Evolutionary conservation across 169 alveolate species (phyloP), one percentile per base, ranked within the genome.

Genomic region (Plasmodium reichenowi): DNA sequence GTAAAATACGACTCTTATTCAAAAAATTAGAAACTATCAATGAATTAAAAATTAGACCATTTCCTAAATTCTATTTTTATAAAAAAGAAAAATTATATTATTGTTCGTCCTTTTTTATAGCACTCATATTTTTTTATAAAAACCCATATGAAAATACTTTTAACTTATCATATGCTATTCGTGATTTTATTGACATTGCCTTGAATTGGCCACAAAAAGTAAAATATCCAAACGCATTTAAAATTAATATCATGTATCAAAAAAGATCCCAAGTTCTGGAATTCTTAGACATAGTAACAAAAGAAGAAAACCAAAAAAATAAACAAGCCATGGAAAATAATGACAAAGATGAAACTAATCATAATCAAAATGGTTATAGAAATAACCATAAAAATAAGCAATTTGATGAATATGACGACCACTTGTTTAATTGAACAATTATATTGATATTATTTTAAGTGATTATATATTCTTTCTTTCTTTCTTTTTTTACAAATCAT

Each of bases 31-130:
- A 95, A 74, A 80, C 93, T 2, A 88, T 95, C 50, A 93, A 90
- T 60, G 93, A 94, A 72, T 93, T 94, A 29, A 94, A 78, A 47
- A 94, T 95, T 22, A 89, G 97, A 56, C 97, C 97, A 17, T 88
- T 94, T 92, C 97, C 97, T 15, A 78, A 78, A 24, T 78, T 78
- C 60, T 78, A 64, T 71, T 38, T 54, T 3, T 78, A 78, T 8
- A 66, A 78, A 70, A 78, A 78, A 56, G 89, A 78, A 12, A 78
- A 66, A 47, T 64, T 24, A 20, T 50, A 64, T 24, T 45, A 78
- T 45, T 78, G 78, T 70, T 78, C 89, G 13, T 78, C 89, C 20
- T 78, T 78, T 17, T 78, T 78, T 43, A 78, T 78, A 48, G 89
- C 78, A 15, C 89, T 78, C 54, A 47, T 78, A 2, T 78, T 78